phyloP scores from a whole-genome alignment of 768 basidiomycete genomes.

The Melanogaster broomeanus region DNA sequence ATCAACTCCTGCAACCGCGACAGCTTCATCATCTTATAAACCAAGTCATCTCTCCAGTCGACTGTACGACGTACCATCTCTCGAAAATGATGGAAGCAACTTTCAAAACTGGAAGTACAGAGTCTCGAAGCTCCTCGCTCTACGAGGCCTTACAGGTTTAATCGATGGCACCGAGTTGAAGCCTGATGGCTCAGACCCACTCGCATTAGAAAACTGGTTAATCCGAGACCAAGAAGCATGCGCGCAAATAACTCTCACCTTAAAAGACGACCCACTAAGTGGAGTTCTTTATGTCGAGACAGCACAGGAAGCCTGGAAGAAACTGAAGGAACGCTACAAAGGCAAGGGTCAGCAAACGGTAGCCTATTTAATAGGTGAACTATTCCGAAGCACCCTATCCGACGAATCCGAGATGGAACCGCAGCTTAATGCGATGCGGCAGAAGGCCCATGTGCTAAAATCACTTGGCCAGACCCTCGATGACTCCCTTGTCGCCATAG shows the following conservation, averaged over 20 bases:
- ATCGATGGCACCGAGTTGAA: not conserved
- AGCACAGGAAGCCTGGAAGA: slow-evolving; percentile 20
- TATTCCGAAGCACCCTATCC: slow-evolving; percentile 21
- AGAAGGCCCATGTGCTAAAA: slow-evolving; percentile 13
- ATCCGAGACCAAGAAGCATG: slow-evolving; percentile 14
- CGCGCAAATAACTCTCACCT: slow-evolving; percentile 23
- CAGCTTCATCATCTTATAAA: no score
- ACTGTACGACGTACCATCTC: no score
- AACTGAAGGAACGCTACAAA: slow-evolving; percentile 17
- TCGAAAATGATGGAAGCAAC: no score
- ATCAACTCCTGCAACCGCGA: no score
- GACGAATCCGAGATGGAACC: slow-evolving; percentile 1
- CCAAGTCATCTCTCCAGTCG: no score
- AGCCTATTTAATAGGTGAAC: slow-evolving; percentile 22
- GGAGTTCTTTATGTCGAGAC: slow-evolving; percentile 13
- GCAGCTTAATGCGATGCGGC: no score
- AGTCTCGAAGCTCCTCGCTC: no score
- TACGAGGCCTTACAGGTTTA: not conserved
- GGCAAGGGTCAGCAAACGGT: slow-evolving; percentile 23
- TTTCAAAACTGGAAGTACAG: no score
- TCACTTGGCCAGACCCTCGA: slow-evolving; percentile 14
- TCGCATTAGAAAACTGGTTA: not conserved
- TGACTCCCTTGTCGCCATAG: slow-evolving; percentile 20
- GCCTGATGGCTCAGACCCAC: not conserved
- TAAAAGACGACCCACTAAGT: slow-evolving; percentile 22